Evolutionary conservation across 2,329 filamentous ascomycete genomes (phyloP).

Genomic region (Lanzia echinophila): DNA sequence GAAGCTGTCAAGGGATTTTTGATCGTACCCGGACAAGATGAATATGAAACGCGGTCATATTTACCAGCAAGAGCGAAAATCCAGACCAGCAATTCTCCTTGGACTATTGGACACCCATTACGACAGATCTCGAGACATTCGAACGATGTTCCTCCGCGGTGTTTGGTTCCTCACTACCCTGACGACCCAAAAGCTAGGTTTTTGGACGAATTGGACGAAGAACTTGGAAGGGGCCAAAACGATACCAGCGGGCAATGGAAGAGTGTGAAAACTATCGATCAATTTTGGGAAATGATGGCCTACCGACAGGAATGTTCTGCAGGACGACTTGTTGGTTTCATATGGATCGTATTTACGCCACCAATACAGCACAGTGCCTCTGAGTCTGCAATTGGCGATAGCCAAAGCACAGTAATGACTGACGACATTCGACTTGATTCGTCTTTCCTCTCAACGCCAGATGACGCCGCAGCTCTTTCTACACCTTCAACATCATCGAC

Average conservation of each 20-base stretch:
- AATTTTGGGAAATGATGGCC: constrained; percentile 99
- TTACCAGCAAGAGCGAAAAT: constrained; percentile 48
- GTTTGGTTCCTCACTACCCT: constrained; percentile 82
- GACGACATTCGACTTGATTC: constrained; percentile 11
- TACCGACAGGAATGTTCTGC: constrained; percentile 94
- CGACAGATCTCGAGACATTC: constrained; percentile 56
- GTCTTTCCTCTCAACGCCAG: neutral
- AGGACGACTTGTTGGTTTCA: constrained; percentile 84
- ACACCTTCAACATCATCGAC: constrained; percentile 21
- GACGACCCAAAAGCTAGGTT: constrained; percentile 94
- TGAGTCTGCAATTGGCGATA: constrained; percentile 15
- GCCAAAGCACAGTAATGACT: constrained; percentile 14
- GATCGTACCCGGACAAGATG: constrained; percentile 79
- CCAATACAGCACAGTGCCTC: constrained; percentile 10
- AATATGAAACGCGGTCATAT: constrained; percentile 72
- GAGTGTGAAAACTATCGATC: constrained; percentile 74
- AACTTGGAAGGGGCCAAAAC: constrained; percentile 54
- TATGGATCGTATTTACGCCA: constrained; percentile 75
- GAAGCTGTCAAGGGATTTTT: constrained; percentile 65
- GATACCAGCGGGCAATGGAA: constrained; percentile 67
- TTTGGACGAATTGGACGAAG: constrained; percentile 80
- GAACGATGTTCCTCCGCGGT: constrained; percentile 66
- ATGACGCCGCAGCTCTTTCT: constrained; percentile 17
- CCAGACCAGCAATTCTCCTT: constrained; percentile 30
- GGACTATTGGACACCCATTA: constrained; percentile 68